Conservation (phyloP, 2,329 filamentous ascomycete genomes). For the Akanthomyces uredinophilus region DNA sequence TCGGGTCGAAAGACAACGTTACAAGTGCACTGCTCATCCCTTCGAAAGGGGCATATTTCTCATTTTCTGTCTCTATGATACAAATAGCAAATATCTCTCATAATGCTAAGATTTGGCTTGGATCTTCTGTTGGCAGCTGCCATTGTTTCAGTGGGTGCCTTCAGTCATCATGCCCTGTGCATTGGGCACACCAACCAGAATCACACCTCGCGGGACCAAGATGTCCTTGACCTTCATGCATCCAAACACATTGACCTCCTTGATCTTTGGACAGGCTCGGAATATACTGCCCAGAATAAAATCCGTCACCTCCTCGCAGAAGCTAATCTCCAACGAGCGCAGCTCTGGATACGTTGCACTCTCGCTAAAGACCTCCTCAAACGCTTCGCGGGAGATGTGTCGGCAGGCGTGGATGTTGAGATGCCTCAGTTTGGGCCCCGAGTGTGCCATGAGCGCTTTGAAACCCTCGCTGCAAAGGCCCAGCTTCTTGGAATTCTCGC, state of each 20-base stretch:
- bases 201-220: slow-evolving; percentile 48
- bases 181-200: slow-evolving; percentile 55
- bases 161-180: slow-evolving; percentile 57
- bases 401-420: slow-evolving; percentile 82
- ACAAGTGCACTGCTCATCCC: too few species aligned
- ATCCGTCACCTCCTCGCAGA: slow-evolving; percentile 64
- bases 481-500: slow-evolving; percentile 58
- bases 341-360: slow-evolving; percentile 62
- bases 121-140: background rate
- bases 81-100: background rate
- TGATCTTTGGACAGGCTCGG: slow-evolving; percentile 55
- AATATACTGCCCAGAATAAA: slow-evolving; percentile 60
- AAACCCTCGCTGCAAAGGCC: slow-evolving; percentile 76
- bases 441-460: slow-evolving; percentile 77
- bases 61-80: too few species aligned
- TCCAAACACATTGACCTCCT: slow-evolving; percentile 58
- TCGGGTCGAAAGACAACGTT: too few species aligned
- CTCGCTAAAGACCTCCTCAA: slow-evolving; percentile 66
- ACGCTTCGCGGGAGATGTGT: slow-evolving; percentile 67
- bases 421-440: slow-evolving; percentile 57
- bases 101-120: background rate
- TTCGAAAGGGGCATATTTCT: too few species aligned
- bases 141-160: slow-evolving; percentile 28
- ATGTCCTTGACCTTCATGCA: slow-evolving; percentile 58
- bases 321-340: slow-evolving; percentile 69